These are phyloP conservation scores for Populus hybrid DNA, from an alignment of 441 rosid genomes.

Conservation along the genomic window DNA sequence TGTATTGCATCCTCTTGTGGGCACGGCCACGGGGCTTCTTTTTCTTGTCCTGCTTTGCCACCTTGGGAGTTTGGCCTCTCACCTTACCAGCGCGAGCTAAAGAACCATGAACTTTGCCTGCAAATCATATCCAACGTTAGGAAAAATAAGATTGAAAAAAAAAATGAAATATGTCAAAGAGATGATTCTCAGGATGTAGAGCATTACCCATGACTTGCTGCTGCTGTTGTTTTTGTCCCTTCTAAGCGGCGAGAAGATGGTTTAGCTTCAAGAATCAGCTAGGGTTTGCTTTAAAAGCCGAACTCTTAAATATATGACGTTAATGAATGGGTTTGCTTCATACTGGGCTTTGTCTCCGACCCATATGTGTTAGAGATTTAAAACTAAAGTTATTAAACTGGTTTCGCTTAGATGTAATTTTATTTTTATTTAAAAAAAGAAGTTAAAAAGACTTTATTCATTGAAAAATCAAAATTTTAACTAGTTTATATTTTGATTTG, in stretches of 20 bases:
- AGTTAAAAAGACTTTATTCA: too few species aligned
- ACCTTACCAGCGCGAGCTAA: neutral
- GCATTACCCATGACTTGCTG: neutral
- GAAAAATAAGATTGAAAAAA: neutral
- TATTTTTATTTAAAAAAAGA: too few species aligned
- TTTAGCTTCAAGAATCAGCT: neutral
- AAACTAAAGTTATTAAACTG: neutral
- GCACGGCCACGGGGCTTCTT: conserved; percentile 3
- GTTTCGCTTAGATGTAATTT: too few species aligned
- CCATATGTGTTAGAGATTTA: neutral
- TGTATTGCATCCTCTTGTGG: conserved; percentile 2
- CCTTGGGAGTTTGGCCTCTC: neutral
- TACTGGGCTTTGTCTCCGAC: neutral
- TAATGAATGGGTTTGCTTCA: neutral
- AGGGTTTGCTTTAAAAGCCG: neutral
- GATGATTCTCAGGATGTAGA: neutral
- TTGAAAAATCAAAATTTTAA: too few species aligned
- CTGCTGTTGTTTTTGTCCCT: neutral
- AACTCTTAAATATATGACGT: neutral
- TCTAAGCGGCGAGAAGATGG: neutral
- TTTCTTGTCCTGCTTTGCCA: neutral
- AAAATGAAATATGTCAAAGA: neutral
- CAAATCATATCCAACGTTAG: neutral
- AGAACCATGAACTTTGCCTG: neutral
- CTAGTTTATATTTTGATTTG: too few species aligned